phyloP scores from a whole-genome alignment of 306 rosid genomes.

The Cicer arietinum region DNA sequence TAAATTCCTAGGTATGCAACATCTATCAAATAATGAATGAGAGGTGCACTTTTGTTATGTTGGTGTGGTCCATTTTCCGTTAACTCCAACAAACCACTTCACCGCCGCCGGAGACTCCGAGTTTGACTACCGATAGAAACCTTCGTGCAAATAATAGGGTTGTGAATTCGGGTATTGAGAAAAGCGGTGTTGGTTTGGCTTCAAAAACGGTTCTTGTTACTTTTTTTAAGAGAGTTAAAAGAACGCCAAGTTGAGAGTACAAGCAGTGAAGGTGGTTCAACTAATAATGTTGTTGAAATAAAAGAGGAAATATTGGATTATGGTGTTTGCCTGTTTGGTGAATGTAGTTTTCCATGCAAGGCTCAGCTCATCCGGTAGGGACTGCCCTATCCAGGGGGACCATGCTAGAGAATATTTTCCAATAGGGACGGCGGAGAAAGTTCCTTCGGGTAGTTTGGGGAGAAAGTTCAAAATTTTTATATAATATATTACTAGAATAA shows the following conservation, averaged over 20 bases:
- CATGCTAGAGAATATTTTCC: too few species aligned
- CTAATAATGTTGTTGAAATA: slow-evolving; percentile 27
- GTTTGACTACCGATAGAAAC: background rate
- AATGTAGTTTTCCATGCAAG: background rate
- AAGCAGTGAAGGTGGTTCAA: slow-evolving; percentile 37
- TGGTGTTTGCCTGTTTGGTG: slow-evolving; percentile 3
- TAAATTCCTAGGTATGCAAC: too few species aligned
- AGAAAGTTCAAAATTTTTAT: too few species aligned
- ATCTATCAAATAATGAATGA: too few species aligned
- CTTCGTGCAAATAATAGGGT: background rate
- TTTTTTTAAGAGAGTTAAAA: slow-evolving; percentile 9
- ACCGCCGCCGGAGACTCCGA: background rate
- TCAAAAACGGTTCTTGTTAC: slow-evolving; percentile 3
- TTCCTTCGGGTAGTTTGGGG: too few species aligned
- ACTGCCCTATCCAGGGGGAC: too few species aligned
- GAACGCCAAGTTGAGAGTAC: slow-evolving; percentile 27
- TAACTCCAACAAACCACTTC: background rate
- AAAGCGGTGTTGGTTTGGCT: slow-evolving; percentile 14
- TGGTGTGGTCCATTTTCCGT: too few species aligned
- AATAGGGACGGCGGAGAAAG: too few species aligned
- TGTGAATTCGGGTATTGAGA: background rate
- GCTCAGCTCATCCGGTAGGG: too few species aligned
- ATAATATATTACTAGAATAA: too few species aligned
- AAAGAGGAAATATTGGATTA: slow-evolving; percentile 7
- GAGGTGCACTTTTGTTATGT: too few species aligned